Evolutionary conservation across 345 rosid genomes (phyloP), one percentile per base, ranked within the genome.

Genomic region (Rhodamnia argentea): DNA sequence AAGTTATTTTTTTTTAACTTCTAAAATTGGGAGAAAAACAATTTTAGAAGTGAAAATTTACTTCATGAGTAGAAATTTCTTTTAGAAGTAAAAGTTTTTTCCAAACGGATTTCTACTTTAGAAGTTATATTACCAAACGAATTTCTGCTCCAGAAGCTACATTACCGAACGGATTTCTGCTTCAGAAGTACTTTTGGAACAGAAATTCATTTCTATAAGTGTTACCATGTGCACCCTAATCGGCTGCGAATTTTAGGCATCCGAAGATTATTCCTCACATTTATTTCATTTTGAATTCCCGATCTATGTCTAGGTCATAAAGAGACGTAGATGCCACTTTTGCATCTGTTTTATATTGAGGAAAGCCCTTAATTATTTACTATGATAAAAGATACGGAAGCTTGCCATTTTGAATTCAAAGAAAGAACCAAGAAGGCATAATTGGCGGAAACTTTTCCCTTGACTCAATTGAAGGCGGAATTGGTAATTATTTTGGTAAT

Each of bases 271-370:
- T 37, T 70, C 47, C 24, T 37, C 47, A 0, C 78, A 37, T 32
- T 37, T 4, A 70, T 18, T 37, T 40, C 26, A 37, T 0, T 57
- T 24, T 57, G 11, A 57, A 57, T 57, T 57, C 60, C 12, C n/a
- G 26, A 23, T 56, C 59, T 12, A 9, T 0, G 78, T 64, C 76
- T n/a, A 1, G 18, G 40, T 32, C 47, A 37, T 2, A 37, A 32
- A 18, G 47, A 32, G 47, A 18, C 44, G 22, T 4, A 1, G 44
- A 32, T 32, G 78, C 78, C 32, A 23, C 78, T 32, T 64, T 64
- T 16, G 4, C 76, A 7, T 0, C 0, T 5, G 18, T 64, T 64
- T 32, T 8, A 18, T 16, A 32, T 16, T 0, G 78, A 32, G 12
- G 78, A 16, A 64, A 7, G 7, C 10, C 3, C 78, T 1, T 55